These are phyloP conservation scores for Podaxis sp. DNA, from an alignment of 768 basidiomycete species.

Conservation along the genomic window DNA sequence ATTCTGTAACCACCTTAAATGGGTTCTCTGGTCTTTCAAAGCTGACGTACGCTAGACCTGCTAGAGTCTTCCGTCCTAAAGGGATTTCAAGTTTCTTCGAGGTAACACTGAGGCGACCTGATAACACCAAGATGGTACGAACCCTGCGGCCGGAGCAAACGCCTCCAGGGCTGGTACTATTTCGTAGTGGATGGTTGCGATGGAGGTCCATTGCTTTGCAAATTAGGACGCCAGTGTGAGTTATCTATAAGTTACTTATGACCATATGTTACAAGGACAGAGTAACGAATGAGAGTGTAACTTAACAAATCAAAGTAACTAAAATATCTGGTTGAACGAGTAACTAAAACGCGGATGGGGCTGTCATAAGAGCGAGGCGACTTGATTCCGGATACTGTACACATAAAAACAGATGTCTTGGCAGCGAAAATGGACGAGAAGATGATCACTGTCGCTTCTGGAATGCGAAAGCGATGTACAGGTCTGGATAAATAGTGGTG, in stretches of 20 bases:
- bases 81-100: too few species aligned
- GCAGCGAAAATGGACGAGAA: neutral
- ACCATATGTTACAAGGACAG: neutral
- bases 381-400: neutral
- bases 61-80: too few species aligned
- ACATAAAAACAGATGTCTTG: neutral
- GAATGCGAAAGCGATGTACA: slow-evolving; percentile 93
- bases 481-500: slow-evolving; percentile 48
- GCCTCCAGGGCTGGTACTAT: too few species aligned
- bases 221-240: slow-evolving; percentile 45
- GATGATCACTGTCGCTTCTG: slow-evolving; percentile 50
- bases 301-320: neutral
- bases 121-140: too few species aligned
- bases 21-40: too few species aligned
- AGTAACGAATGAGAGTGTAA: neutral
- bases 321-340: neutral
- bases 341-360: neutral
- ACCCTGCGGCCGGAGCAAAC: too few species aligned
- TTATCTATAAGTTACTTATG: neutral
- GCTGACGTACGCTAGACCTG: too few species aligned
- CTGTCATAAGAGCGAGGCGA: neutral
- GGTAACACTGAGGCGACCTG: too few species aligned
- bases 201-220: slow-evolving; percentile 53
- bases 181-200: slow-evolving; percentile 35
- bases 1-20: too few species aligned